Evolutionary conservation across 2,329 filamentous ascomycete genomes (phyloP), one percentile per base, ranked within the genome.

Genomic region (Ophiocordyceps robertsii): DNA sequence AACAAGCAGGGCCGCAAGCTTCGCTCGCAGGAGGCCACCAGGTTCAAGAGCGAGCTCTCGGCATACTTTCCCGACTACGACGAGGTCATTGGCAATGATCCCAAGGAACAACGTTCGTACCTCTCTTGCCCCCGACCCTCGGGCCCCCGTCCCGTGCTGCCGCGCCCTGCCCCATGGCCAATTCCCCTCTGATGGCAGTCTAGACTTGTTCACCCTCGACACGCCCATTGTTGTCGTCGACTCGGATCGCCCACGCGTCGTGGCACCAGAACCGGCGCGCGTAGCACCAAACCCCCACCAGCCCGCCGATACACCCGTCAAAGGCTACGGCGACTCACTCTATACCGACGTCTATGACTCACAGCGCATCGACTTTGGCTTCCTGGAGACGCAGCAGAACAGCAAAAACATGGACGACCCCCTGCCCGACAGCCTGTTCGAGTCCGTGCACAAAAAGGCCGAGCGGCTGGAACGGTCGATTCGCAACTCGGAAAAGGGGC

Each of bases 51-150:
- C 63, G 89, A 95, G 57, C 72, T 96, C 47, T 82, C 88, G 32
- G 75, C 79, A 39, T 96, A 95, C 64, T 95, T 96, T 56, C 80
- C 84, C 41, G 89, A 93, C 56, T 96, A 95, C 62, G 89, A 95
- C 62, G 86, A 94, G 58, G 77, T 95, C 51, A 87, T 96, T 64
- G 88, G 85, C 47, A 85, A 93, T 57, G 81, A 86, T 48, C 77
- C 80, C 33, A 82, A 82, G 53, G 82, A 89, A 62, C 70, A 82
- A 52, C 82, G 88, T 89, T 73, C 59, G 76, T 69, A 32, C 19
- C 40, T 29, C n/a, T n/a, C 30, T 31, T 11, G 17, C 24, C 4
- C 13, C 14, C 35, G 1, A 29, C 16, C 27, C 10, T 12, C 9
- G 4, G 19, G 19, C 19, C 19, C 19, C 3, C 4, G 19, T 19